Conservation (phyloP, 2,329 filamentous ascomycete genomes). For the Blastomyces gilchristii region DNA sequence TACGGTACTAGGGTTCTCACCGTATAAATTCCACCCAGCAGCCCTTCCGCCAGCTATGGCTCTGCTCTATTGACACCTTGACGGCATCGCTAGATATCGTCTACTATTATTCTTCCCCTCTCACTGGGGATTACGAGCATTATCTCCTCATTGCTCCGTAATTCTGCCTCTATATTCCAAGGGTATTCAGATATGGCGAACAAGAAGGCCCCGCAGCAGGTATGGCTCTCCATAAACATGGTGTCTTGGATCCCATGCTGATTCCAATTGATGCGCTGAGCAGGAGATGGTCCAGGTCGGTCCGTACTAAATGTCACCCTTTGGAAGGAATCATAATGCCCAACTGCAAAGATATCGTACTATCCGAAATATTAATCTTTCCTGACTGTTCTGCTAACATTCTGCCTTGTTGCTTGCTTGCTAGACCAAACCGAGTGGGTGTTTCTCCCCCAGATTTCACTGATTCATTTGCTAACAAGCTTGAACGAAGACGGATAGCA, state of each 20-base stretch:
- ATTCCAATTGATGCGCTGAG: not conserved
- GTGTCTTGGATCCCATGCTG: not conserved
- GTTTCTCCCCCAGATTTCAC: constrained; percentile 2
- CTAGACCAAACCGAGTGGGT: constrained; percentile 34
- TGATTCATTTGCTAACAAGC: not conserved
- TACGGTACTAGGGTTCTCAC: not conserved
- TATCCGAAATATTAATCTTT: not conserved
- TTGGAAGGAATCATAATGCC: constrained; percentile 1
- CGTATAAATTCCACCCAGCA: not conserved
- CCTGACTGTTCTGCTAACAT: constrained; percentile 7
- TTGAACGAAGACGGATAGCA: constrained; percentile 51
- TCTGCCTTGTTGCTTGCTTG: not conserved
- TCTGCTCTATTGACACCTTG: not conserved
- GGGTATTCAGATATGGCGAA: constrained; percentile 23
- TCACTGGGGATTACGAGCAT: not conserved
- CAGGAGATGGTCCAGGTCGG: constrained; percentile 99
- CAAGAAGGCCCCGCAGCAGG: constrained; percentile 58
- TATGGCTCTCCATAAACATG: constrained; percentile 32
- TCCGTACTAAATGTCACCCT: constrained; percentile 46
- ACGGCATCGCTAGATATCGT: not conserved
- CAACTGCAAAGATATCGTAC: not conserved
- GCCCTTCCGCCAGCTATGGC: not conserved
- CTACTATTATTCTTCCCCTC: not conserved
- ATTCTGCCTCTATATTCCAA: not conserved
- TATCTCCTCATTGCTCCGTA: not conserved